These are phyloP conservation scores for Herpotrichia juniperi DNA, from an alignment of 2,329 filamentous ascomycete species.

Conservation along the genomic window DNA sequence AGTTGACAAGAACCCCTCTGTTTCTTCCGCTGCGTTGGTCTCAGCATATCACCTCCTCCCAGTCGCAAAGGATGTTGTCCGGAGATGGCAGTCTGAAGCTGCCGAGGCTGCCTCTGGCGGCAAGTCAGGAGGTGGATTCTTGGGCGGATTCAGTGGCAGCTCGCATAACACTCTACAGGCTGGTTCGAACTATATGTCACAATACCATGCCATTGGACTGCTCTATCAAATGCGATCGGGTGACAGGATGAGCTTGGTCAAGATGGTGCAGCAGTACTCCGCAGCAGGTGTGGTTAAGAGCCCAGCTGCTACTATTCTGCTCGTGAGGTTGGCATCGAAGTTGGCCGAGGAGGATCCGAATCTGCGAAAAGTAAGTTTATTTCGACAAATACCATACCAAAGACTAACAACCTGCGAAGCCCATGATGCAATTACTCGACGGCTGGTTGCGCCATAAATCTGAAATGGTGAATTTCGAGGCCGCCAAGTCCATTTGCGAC, in stretches of 20 bases:
- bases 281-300: constrained; percentile 92
- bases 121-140: constrained; percentile 90
- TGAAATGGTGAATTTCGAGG: constrained; percentile 92
- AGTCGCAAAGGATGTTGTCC: constrained; percentile 92
- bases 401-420: constrained; percentile 44
- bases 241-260: constrained; percentile 97
- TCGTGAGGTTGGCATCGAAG: constrained; percentile 91
- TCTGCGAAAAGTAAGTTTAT: constrained; percentile 65
- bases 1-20: constrained; percentile 97
- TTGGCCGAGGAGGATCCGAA: constrained; percentile 91
- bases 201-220: constrained; percentile 97
- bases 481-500: constrained; percentile 96
- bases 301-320: constrained; percentile 87
- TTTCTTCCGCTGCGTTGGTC: constrained; percentile 92
- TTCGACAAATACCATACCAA: neutral
- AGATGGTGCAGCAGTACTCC: constrained; percentile 99
- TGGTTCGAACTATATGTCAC: constrained; percentile 90
- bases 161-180: constrained; percentile 73
- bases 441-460: constrained; percentile 98
- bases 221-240: constrained; percentile 97
- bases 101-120: constrained; percentile 91
- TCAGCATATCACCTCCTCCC: constrained; percentile 98
- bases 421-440: constrained; percentile 96
- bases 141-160: constrained; percentile 86
- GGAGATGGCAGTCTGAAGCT: constrained; percentile 97